These are phyloP conservation scores for Thozetella sp. DNA, from an alignment of 495 filamentous ascomycete species.

Conservation along the genomic window DNA sequence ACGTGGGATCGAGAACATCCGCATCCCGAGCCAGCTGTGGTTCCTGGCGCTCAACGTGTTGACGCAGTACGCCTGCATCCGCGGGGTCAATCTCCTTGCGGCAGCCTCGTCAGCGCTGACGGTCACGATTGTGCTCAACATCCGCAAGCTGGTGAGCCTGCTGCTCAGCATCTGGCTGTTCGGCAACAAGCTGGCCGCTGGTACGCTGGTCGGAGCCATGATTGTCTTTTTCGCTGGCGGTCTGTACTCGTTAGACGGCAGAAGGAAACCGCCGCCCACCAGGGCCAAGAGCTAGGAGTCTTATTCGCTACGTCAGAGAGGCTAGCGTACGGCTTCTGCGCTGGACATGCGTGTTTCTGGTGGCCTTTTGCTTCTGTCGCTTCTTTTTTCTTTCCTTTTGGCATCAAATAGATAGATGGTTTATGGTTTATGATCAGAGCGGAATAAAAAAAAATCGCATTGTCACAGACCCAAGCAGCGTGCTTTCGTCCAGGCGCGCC, in stretches of 20 bases:
- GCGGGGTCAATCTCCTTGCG: conserved; percentile 88
- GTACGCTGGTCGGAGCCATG: conserved; percentile 77
- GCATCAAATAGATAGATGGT: neutral
- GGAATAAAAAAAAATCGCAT: neutral
- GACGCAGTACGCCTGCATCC: conserved; percentile 93
- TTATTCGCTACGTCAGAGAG: conserved; percentile 11
- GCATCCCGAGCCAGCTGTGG: conserved; percentile 70
- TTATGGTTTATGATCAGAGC: neutral
- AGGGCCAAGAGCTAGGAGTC: conserved; percentile 7
- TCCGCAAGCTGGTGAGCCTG: conserved; percentile 91
- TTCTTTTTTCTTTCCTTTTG: neutral
- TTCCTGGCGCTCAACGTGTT: conserved; percentile 79
- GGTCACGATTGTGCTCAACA: conserved; percentile 93
- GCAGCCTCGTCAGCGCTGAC: conserved; percentile 87
- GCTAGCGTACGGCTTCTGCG: no score
- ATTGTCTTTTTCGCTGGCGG: conserved; percentile 89
- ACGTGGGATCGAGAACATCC: conserved; percentile 33
- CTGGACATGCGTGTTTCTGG: neutral
- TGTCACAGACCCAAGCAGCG: neutral
- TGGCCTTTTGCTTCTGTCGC: neutral
- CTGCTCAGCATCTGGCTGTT: conserved; percentile 91
- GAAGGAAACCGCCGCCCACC: conserved; percentile 26
- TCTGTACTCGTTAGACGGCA: conserved; percentile 80
- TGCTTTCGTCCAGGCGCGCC: no score
- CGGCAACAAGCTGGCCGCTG: conserved; percentile 74